Conservation (phyloP, 2,329 filamentous ascomycete species). For the Bisporella sp. region DNA sequence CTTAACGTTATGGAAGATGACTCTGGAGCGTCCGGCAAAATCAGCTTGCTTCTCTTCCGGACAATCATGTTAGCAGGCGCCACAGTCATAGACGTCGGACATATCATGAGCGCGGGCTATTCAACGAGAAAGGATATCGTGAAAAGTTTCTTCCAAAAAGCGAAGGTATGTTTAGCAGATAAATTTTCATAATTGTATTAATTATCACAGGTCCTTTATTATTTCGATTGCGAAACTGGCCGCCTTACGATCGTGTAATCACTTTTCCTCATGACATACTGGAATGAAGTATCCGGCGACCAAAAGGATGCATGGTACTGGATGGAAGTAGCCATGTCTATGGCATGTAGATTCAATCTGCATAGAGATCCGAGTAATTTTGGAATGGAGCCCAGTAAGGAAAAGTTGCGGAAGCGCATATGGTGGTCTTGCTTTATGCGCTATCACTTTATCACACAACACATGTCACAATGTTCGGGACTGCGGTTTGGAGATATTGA, state of each 20-base stretch:
- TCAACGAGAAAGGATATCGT: conserved; percentile 72
- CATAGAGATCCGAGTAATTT: conserved; percentile 79
- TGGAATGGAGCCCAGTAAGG: conserved; percentile 67
- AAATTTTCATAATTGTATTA: conserved; percentile 7
- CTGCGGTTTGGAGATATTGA: conserved; percentile 93
- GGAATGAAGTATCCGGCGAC: conserved; percentile 95
- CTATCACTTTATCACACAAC: conserved; percentile 83
- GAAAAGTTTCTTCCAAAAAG: too few species aligned
- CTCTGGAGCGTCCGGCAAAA: conserved; percentile 62
- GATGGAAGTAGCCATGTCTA: conserved; percentile 95
- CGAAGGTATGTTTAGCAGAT: conserved; percentile 54
- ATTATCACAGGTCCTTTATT: conserved; percentile 65
- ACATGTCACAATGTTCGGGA: conserved; percentile 85
- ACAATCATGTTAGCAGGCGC: conserved; percentile 91
- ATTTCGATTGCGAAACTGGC: conserved; percentile 94
- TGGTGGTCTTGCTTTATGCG: conserved; percentile 98
- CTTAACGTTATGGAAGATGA: conserved; percentile 55
- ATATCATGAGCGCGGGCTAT: conserved; percentile 72
- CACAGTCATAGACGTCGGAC: conserved; percentile 77
- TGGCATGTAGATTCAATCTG: conserved; percentile 87
- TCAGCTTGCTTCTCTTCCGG: too few species aligned
- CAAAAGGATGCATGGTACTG: conserved; percentile 98
- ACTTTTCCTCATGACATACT: conserved; percentile 88
- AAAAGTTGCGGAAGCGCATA: too few species aligned
- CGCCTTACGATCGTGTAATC: conserved; percentile 84